Conservation (phyloP, 176 grass and related monocot genomes). For the Chrysopogon serrulatus region DNA sequence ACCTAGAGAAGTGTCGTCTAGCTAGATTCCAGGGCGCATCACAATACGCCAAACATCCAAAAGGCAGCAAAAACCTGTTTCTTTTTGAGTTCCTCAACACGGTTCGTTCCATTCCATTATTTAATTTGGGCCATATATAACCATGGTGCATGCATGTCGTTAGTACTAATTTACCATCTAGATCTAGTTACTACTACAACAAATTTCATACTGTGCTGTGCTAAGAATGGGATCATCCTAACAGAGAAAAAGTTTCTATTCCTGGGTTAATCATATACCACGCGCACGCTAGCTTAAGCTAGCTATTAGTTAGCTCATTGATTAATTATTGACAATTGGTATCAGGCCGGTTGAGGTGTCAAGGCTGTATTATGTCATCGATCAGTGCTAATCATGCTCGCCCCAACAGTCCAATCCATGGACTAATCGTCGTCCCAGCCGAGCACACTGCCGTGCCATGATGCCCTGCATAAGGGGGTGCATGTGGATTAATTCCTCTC, state of each 20-base stretch:
- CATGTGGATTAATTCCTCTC: slow-evolving; percentile 43
- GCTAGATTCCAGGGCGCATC: slow-evolving; percentile 1
- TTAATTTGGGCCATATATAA: neutral
- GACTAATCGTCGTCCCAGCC: neutral
- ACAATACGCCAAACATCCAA: neutral
- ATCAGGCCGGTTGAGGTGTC: neutral
- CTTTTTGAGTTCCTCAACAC: neutral
- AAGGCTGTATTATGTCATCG: neutral
- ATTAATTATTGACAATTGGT: neutral
- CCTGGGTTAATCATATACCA: neutral
- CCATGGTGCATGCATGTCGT: neutral
- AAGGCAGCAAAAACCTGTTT: neutral
- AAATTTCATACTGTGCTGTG: neutral
- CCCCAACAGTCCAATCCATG: slow-evolving; percentile 12
- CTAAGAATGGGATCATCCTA: neutral
- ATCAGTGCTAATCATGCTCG: slow-evolving; percentile 24
- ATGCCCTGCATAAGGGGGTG: slow-evolving; percentile 9
- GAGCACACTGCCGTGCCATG: slow-evolving; percentile 6
- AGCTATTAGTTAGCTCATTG: neutral
- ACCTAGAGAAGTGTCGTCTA: neutral
- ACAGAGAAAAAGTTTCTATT: neutral
- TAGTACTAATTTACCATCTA: neutral
- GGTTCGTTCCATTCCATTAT: neutral
- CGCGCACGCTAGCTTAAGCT: neutral
- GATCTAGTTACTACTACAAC: neutral